Evolutionary conservation across 2,329 filamentous ascomycete genomes (phyloP), one percentile per base, ranked within the genome.

Genomic region (Rugonectria rugulosa): DNA sequence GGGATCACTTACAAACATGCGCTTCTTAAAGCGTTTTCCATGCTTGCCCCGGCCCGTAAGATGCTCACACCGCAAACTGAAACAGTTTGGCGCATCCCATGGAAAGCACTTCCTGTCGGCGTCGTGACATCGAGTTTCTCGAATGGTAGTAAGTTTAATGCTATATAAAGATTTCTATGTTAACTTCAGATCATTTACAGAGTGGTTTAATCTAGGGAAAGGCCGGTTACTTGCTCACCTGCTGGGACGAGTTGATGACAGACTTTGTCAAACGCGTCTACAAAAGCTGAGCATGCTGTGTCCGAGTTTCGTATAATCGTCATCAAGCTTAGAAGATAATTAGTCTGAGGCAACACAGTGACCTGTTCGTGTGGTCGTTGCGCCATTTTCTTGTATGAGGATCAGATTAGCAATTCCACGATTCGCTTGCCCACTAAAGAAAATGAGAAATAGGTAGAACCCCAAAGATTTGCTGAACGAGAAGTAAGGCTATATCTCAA

Each of bases 1-100:
- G n/a, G 21, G 21, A 3, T 17, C 43, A 58, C 60, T 41, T 40
- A 72, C 70, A 48, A 61, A 53, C 65, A 72, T 1, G 60, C 56
- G 24, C 61, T 59, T 24, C 70, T 59, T n/a, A 73, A 51, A 5
- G 64, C 63, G 36, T 62, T 58, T 56, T 73, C 70, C 55, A 73
- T 57, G 41, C 70, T 70, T 3, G 68, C 69, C 6, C 70, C 70
- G 3, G 70, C 70, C 4, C 70, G 63, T 6, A 73, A 57, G 27
- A 73, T 71, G 41, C 69, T 71, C 24, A 72, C 64, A 9, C 71
- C 71, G 43, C 70, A 72, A 2, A 73, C 63, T n/a, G 41, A 41
- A 5, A 12, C 14, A 12, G 24, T 41, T 12, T 61, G 59, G 8
- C 44, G 12, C 12, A 46, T 6, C 14, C 62, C 61, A 3, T 36